Conservation (phyloP, 495 filamentous ascomycete genomes). For the Aspergillus sclerotiicarbonarius region DNA sequence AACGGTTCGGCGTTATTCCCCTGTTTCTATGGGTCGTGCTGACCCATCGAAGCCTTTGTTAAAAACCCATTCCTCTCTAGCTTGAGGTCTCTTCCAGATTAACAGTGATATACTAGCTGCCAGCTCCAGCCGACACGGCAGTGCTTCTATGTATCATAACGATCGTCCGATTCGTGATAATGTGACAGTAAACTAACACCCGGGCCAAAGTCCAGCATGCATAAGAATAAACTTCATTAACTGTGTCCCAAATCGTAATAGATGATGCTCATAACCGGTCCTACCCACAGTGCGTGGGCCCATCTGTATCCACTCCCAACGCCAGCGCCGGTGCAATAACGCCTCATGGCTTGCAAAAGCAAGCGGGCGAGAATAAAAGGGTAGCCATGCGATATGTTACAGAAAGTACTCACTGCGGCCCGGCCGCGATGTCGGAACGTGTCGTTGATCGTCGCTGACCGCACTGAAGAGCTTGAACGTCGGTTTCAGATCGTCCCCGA, state of each 20-base stretch:
- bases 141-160: not conserved
- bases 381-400: slow-evolving; percentile 48
- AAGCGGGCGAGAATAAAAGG: slow-evolving; percentile 4
- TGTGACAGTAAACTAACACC: not conserved
- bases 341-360: not conserved
- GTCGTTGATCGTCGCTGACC: slow-evolving; percentile 86
- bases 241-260: slow-evolving; percentile 36
- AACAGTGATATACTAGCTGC: no score
- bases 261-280: slow-evolving; percentile 29
- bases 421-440: slow-evolving; percentile 76
- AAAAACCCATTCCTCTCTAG: no score
- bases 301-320: slow-evolving; percentile 27
- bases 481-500: slow-evolving; percentile 78
- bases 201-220: not conserved
- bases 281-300: slow-evolving; percentile 16
- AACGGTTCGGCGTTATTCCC: no score
- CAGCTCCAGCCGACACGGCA: no score
- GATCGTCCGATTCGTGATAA: not conserved
- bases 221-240: slow-evolving; percentile 28
- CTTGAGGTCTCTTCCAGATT: no score
- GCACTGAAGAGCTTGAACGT: slow-evolving; percentile 94
- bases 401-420: slow-evolving; percentile 93
- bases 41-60: no score
- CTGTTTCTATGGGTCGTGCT: no score
- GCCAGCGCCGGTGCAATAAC: slow-evolving; percentile 39